Evolutionary conservation across 78 protist genomes (phyloP).

Genomic region (Dictyostelium firmibasis): DNA sequence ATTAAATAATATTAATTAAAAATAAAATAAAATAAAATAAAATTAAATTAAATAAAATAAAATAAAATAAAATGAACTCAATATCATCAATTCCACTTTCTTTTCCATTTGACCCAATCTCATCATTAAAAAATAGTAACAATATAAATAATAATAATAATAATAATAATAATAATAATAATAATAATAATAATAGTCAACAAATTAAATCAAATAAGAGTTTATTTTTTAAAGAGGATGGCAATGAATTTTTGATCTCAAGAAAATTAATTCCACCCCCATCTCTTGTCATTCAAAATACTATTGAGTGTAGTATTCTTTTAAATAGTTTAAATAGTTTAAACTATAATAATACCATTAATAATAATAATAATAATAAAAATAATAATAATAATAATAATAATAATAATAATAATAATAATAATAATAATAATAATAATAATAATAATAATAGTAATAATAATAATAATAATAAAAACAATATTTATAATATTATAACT

Average conservation of each 20-base stretch:
- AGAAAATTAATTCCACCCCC: conserved; percentile 35
- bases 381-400: background rate
- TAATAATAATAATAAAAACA: background rate
- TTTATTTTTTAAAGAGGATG: background rate
- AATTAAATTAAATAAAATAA: background rate
- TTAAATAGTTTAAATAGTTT: background rate
- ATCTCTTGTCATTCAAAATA: background rate
- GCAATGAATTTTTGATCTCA: background rate
- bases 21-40: background rate
- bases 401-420: background rate
- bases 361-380: background rate
- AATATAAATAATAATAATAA: background rate
- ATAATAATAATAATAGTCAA: background rate
- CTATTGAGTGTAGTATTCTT: background rate
- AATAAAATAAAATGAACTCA: background rate
- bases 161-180: background rate
- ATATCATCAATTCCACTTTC: background rate
- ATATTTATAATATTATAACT: background rate
- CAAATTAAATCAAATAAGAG: background rate
- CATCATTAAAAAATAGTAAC: background rate
- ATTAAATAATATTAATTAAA: background rate
- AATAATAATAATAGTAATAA: background rate
- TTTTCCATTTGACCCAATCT: conserved; percentile 20
- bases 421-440: background rate
- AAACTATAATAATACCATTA: background rate